phyloP scores from a whole-genome alignment of 495 filamentous ascomycete genomes.

The Poronia punctata region DNA sequence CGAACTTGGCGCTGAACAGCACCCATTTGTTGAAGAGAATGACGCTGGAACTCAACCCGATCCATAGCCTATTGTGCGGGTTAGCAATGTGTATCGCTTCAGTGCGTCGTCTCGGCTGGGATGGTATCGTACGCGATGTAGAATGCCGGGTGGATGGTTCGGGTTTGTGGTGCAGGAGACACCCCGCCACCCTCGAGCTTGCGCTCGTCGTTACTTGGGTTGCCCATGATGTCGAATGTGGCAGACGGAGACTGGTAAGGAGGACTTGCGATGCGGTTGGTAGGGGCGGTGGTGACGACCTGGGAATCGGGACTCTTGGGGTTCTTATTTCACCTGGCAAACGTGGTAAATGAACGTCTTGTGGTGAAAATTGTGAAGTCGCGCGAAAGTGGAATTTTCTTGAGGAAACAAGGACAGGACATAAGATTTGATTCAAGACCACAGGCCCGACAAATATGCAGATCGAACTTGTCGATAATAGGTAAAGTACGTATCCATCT shows the following conservation, averaged over 20 bases:
- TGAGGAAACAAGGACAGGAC: conserved; percentile 4
- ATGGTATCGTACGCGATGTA: conserved; percentile 62
- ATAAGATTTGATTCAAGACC: conserved; percentile 1
- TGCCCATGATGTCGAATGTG: conserved; percentile 6
- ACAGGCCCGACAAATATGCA: conserved; percentile 1
- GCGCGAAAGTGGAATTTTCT: neutral
- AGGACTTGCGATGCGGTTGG: neutral
- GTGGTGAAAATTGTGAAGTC: conserved; percentile 2
- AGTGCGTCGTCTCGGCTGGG: conserved; percentile 15
- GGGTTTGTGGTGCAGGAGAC: conserved; percentile 34
- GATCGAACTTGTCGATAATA: conserved; percentile 8
- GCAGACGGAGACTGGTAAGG: neutral
- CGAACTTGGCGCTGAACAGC: conserved; percentile 60
- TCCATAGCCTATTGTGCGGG: conserved; percentile 55
- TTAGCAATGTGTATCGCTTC: conserved; percentile 1
- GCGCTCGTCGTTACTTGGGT: conserved; percentile 11
- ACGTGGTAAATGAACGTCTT: neutral
- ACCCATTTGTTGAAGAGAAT: conserved; percentile 90
- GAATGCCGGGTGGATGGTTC: conserved; percentile 61
- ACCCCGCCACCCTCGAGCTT: conserved; percentile 16
- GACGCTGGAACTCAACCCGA: conserved; percentile 67
- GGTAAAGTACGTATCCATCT: neutral
- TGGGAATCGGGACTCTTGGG: too few species aligned
- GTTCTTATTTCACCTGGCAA: too few species aligned
- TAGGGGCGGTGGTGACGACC: too few species aligned